Base-by-base conservation (phyloP, 2,329 filamentous ascomycete genomes). In the Tolypocladium ovalisporum region DNA sequence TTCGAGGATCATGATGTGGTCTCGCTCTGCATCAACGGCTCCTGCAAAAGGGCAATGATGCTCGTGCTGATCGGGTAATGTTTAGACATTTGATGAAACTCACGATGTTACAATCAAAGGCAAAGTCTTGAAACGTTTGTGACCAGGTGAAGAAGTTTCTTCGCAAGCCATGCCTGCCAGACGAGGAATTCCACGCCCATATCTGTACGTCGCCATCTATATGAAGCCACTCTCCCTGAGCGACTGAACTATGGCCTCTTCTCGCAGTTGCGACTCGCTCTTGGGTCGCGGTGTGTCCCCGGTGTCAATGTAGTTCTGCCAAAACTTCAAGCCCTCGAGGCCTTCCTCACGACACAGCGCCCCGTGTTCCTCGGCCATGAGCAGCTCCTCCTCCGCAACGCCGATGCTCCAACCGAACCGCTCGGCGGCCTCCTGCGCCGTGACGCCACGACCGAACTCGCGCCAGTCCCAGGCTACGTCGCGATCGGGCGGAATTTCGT, bases 331-430 rank as follows among this genome's bases (percentile, higher is more conserved):
- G 0, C 94, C 94, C 70, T 97, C 92, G 17, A 97, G 83, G 5
- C 90, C 87, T 66, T 96, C 92, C 70, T 99, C 94, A 53, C 94
- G 86, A 70, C 93, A 97, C 24, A 99, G 70, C 3, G 85, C 84
- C 0, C 94, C 94, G 57, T 82, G 84, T 70, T 97, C 93, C 71
- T 99, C 94, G 0, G 92, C 92, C 93, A 99, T 97, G 69, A 97
- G 89, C 15, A 99, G 78, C 73, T 99, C 94, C 70, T 97, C 94
- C 59, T 88, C 89, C 1, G 94, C 94, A 27, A 99, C 93, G 10
- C 94, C 94, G 9, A 99, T 87, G 69, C 94, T 97, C 94, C 94
- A 99, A 7, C 92, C 90, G 72, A 99, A 99, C 54, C 84, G 79
- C 70, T 95, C 89, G 0, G 94, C 94, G 0, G 85, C 84, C 67